Conservation (phyloP, 805 yeast genomes). For the Dipodascus geniculatus region DNA sequence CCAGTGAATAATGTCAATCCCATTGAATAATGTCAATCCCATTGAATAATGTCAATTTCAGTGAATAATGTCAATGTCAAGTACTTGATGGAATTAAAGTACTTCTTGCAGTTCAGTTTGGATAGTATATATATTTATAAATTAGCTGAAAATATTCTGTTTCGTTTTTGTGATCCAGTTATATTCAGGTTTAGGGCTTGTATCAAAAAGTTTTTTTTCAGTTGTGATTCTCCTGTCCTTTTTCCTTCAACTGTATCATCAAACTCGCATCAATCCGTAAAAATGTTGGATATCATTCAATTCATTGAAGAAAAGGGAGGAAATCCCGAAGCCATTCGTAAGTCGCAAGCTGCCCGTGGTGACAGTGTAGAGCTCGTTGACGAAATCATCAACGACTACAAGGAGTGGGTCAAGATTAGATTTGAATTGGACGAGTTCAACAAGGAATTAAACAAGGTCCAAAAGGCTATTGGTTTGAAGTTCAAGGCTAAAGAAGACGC, state of each 20-base stretch:
- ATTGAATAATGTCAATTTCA: too few relatives aligned
- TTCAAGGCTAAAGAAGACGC: conserved; percentile 96
- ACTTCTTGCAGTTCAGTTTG: too few relatives aligned
- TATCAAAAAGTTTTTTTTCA: background rate
- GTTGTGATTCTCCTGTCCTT: background rate
- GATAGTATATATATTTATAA: too few relatives aligned
- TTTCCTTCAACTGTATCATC: background rate
- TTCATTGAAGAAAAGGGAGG: conserved; percentile 97
- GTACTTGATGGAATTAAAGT: too few relatives aligned
- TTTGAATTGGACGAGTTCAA: conserved; percentile 85
- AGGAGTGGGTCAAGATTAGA: conserved; percentile 81
- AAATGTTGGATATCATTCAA: conserved; percentile 84
- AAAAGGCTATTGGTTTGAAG: conserved; percentile 85
- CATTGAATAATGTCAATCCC: background rate
- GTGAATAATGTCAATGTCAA: too few relatives aligned
- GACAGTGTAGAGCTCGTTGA: conserved; percentile 91
- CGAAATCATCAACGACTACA: conserved; percentile 84
- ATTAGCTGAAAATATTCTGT: too few relatives aligned
- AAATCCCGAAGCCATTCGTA: conserved; percentile 76
- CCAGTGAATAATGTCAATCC: too few relatives aligned
- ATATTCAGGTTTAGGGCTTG: background rate
- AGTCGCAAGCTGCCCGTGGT: conserved; percentile 89
- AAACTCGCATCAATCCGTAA: background rate
- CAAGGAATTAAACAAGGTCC: conserved; percentile 79
- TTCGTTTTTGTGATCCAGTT: too few relatives aligned